Base-by-base conservation (phyloP, 129 eudicot genomes). In the Oenanthe sinensis region DNA sequence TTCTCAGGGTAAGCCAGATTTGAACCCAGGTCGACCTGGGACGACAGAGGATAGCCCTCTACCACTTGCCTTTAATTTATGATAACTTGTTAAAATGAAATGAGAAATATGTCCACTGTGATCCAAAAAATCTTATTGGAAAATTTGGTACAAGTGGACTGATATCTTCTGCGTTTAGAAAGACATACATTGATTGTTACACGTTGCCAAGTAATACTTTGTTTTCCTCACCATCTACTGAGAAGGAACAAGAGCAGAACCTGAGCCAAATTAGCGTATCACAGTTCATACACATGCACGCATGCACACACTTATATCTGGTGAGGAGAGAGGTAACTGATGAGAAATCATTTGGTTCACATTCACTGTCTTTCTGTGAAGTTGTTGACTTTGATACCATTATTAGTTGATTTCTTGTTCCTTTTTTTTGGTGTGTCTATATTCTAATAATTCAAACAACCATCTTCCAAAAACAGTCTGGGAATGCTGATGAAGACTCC, bases 401-500 rank as follows among this genome's bases (percentile, higher is more conserved):
- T 58, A n/a, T 36, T 37, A 8, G 76, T 68, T 16, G 20, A 54
- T 22, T 78, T 71, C 46, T 46, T 42, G 69, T 55, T 19, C 30
- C 19, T 49, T 77, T 4, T 74, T 24, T 0, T n/a, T 49, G 46
- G 5, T 75, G 8, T 75, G 13, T 81, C 52, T 40, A 17, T 67
- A 67, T 49, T 73, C 33, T 2, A 1, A 26, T 68, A 46, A 45
- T n/a, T 46, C 3, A 5, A 12, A n/a, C 19, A 46, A 45, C 65
- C 45, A n/a, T 60, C 76, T 62, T 49, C n/a, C 7, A 75, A 75
- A 83, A 81, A 88, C 86, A 90, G 83, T 71, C 86, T 85, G 91
- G 87, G 77, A 78, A 49, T n/a, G 58, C 81, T 37, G 74, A 70
- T 74, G 84, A 71, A 70, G 87, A 88, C 22, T 75, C 91, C 15